Percentiles rank a stretch among this genome's conserved stretches.
phyloP scores from a whole-genome alignment of 352 stramenopile species.

The Pythium chondricola region DNA sequence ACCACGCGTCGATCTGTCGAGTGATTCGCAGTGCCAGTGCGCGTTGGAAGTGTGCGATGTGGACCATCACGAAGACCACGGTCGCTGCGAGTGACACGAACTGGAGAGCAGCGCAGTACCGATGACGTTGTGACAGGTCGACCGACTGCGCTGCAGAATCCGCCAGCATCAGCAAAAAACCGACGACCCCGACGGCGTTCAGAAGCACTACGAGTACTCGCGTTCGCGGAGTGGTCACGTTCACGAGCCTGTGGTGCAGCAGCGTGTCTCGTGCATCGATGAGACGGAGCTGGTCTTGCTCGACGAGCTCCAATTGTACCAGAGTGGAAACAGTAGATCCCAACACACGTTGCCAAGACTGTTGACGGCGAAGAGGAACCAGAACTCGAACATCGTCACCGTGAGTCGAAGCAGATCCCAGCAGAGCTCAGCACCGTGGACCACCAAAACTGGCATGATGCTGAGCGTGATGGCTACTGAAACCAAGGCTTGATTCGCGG shows the following conservation, averaged over 20 bases:
- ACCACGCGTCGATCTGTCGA: conserved; percentile 3
- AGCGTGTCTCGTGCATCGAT: conserved; percentile 11
- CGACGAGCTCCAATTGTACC: conserved; percentile 7
- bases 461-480: background rate
- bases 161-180: background rate
- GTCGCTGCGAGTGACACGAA: too few relatives aligned
- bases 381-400: conserved; percentile 10
- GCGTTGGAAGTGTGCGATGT: background rate
- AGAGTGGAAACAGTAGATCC: conserved; percentile 1
- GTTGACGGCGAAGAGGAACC: conserved; percentile 14
- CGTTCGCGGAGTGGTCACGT: background rate
- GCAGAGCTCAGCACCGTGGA: conserved; percentile 3
- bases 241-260: background rate
- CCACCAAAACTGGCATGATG: background rate
- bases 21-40: background rate
- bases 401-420: conserved; percentile 8
- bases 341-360: too few relatives aligned
- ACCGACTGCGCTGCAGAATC: background rate
- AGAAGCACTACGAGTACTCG: too few relatives aligned
- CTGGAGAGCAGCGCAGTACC: too few relatives aligned
- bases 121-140: too few relatives aligned
- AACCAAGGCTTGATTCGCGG: background rate
- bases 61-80: background rate
- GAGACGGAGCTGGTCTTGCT: conserved; percentile 8
- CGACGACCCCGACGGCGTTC: background rate